Evolutionary conservation across 768 basidiomycete genomes (phyloP).

Genomic region (Lactarius psammicola): DNA sequence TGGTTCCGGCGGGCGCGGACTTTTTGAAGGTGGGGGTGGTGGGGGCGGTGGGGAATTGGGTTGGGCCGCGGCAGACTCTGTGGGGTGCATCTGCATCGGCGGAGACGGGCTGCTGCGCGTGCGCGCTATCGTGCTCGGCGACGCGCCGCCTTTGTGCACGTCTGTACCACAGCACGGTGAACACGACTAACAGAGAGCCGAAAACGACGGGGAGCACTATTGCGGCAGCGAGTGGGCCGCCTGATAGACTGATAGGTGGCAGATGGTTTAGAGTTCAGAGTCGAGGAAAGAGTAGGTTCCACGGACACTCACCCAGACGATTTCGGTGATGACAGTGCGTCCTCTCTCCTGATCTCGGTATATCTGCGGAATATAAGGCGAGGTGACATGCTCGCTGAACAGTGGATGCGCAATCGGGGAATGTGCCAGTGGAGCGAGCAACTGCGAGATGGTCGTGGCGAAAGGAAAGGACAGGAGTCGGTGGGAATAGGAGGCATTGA

Average conservation of each 20-base stretch:
- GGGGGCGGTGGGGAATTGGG: background rate
- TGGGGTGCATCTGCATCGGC: too few species aligned
- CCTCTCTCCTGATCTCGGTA: background rate
- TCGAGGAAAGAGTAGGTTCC: background rate
- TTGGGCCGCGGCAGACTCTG: background rate
- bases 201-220: slow-evolving; percentile 4
- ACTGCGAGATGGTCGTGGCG: background rate
- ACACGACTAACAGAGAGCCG: background rate
- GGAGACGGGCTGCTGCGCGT: background rate
- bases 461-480: background rate
- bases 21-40: background rate
- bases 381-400: background rate
- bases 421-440: background rate
- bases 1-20: background rate
- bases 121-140: too few species aligned
- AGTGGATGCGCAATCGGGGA: background rate
- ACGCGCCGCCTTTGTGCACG: background rate
- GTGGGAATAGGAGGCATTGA: background rate
- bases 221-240: background rate
- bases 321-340: background rate
- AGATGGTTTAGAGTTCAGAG: background rate
- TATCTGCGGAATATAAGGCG: background rate
- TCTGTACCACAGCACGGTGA: background rate
- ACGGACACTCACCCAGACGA: slow-evolving; percentile 1
- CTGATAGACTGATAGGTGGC: background rate